phyloP scores from a whole-genome alignment of 371 early-diverging fungal species.

The Mortierella sp. region DNA sequence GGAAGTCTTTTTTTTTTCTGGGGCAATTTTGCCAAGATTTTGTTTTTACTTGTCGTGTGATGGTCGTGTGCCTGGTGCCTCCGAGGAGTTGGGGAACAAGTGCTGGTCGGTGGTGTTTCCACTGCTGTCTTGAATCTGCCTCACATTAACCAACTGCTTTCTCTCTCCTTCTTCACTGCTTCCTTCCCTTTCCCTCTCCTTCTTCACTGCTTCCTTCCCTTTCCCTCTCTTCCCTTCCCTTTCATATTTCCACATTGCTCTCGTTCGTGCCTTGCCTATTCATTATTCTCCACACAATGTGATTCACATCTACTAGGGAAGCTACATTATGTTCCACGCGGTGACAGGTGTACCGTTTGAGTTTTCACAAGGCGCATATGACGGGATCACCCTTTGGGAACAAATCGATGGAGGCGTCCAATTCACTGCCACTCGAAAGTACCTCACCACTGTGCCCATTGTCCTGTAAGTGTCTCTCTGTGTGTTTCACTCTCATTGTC shows the following conservation, averaged over 20 bases:
- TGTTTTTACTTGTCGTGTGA: conserved; percentile 7
- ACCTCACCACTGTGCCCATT: conserved; percentile 93
- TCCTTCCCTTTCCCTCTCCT: no score
- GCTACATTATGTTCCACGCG: conserved; percentile 97
- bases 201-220: no score
- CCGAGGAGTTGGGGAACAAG: no score
- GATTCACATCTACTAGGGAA: conserved; percentile 71
- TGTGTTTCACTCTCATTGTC: neutral
- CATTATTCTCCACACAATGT: neutral
- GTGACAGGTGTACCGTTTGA: conserved; percentile 96
- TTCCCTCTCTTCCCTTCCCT: neutral
- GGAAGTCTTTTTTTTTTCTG: neutral
- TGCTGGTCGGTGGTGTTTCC: no score
- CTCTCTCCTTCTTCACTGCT: no score
- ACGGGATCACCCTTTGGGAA: conserved; percentile 97
- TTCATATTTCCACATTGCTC: neutral
- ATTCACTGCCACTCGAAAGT: conserved; percentile 97
- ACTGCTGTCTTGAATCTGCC: no score
- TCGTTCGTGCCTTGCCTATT: neutral
- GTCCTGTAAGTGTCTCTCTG: conserved; percentile 78
- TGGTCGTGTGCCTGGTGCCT: conserved; percentile 7
- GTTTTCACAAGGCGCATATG: conserved; percentile 93
- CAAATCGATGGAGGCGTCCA: conserved; percentile 97
- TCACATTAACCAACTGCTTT: no score
- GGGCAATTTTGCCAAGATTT: neutral